Base-by-base conservation (phyloP, 2,329 filamentous ascomycete species). In the Dactylellina haptotyla region DNA sequence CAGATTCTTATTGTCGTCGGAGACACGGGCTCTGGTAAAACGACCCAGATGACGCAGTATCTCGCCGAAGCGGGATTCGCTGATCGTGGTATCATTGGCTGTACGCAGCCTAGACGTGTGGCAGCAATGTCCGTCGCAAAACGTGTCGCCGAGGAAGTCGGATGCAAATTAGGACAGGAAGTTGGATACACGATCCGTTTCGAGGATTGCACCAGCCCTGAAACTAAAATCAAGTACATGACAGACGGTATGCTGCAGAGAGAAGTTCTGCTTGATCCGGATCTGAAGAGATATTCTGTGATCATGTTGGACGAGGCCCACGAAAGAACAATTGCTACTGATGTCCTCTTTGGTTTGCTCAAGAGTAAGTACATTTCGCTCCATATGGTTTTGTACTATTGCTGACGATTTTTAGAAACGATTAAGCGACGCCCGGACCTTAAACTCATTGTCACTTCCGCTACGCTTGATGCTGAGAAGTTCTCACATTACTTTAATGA, bases 221-320 rank as follows among this genome's bases (percentile, higher is more conserved):
- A 89, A 16, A 99, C 95, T 0, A 92, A 89, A 79, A 97, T 99
- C 84, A 99, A 99, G 83, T 99, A 99, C 83, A 97, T 99, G 94
- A 99, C 95, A 14, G 95, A 99, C 79, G 95, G 95, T 81, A 98
- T 98, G 91, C 87, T 99, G 80, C 89, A 97, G 82, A 87, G 95
- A 83, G 95, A 99, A 82, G 93, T 97, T 80, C 85, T 99, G 57
- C 86, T 97, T 77, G 95, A 99, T 80, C 91, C 93, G 0, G 90
- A 97, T 78, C 83, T 99, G 76, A 90, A 87, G 79, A 88, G 91
- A 76, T 99, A 99, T 80, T 96, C 93, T 0, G 92, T 95, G 73
- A 97, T 99, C 79, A 99, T 99, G 89, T 86, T 99, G 77, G 95
- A 99, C 80, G 95, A 99, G 80, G 95, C 95, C 2, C 95, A 99